Conservation (phyloP, 345 rosid species). For the Gossypium herbaceum region DNA sequence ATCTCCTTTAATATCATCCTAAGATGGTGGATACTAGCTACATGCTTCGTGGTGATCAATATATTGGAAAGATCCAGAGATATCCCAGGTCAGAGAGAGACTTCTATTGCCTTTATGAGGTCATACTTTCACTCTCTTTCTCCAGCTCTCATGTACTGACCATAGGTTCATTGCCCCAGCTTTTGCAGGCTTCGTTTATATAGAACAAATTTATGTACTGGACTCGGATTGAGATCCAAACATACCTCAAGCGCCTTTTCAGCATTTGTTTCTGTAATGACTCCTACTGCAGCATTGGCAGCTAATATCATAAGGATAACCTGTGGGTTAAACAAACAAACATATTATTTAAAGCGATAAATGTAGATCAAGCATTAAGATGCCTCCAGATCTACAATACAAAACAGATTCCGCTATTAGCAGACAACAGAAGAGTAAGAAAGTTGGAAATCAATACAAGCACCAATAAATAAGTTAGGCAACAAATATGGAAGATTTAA, state of each 20-base stretch:
- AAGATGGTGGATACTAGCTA: neutral
- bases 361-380: constrained; percentile 16
- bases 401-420: neutral
- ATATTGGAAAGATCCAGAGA: constrained; percentile 1
- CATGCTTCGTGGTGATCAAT: neutral
- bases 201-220: neutral
- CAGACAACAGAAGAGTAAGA: neutral
- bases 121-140: constrained; percentile 3
- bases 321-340: constrained; percentile 34
- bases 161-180: constrained; percentile 7
- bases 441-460: neutral
- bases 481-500: neutral
- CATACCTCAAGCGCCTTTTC: constrained; percentile 96
- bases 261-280: constrained; percentile 98
- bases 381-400: neutral
- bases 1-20: neutral
- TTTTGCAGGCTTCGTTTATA: neutral
- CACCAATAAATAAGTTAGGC: neutral
- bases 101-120: neutral
- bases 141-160: neutral
- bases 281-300: constrained; percentile 99
- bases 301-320: constrained; percentile 95
- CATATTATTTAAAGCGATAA: constrained; percentile 2
- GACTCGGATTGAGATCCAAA: constrained; percentile 18
- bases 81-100: neutral